Percentiles rank a stretch among this genome's conserved stretches.
Evolutionary conservation across 1,284 basidiomycete genomes (phyloP).

Genomic region (Boletus semigastroideus): DNA sequence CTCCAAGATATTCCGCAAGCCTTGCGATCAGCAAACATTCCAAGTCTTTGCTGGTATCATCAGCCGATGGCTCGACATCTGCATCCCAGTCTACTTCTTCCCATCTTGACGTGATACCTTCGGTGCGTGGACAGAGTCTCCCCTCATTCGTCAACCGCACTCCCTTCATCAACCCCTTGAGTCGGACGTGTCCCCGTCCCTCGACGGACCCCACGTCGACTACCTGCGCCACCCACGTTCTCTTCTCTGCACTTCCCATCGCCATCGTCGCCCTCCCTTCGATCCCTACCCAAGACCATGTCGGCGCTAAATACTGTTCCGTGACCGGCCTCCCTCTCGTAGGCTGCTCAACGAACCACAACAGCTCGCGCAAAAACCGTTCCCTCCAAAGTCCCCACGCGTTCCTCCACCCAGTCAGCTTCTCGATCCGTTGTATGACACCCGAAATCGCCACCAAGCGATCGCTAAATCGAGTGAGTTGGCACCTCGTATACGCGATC

Average conservation of each 20-base stretch:
- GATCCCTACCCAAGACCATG: slow-evolving; percentile 1
- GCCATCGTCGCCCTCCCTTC: not conserved
- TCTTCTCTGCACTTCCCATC: not conserved
- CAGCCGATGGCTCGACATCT: not conserved
- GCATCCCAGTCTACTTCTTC: not conserved
- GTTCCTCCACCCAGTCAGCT: not conserved
- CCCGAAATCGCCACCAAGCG: not conserved
- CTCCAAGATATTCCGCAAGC: not conserved
- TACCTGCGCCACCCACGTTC: not conserved
- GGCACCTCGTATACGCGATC: not conserved
- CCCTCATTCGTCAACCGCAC: not conserved
- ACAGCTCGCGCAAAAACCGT: not conserved
- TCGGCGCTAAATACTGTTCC: not conserved
- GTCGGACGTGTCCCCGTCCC: not conserved
- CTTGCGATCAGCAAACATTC: not conserved
- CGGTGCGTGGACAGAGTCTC: not conserved
- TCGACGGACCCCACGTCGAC: not conserved
- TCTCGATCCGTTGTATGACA: not conserved
- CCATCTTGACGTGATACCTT: not conserved
- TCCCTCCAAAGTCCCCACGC: not conserved
- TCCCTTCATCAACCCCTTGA: not conserved
- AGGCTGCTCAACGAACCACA: not conserved
- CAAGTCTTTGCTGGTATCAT: not conserved
- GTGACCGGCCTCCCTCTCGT: not conserved
- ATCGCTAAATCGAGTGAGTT: not conserved